Evolutionary conservation across 2,329 filamentous ascomycete genomes (phyloP), one percentile per base, ranked within the genome.

Genomic region (Polytolypa hystricis): DNA sequence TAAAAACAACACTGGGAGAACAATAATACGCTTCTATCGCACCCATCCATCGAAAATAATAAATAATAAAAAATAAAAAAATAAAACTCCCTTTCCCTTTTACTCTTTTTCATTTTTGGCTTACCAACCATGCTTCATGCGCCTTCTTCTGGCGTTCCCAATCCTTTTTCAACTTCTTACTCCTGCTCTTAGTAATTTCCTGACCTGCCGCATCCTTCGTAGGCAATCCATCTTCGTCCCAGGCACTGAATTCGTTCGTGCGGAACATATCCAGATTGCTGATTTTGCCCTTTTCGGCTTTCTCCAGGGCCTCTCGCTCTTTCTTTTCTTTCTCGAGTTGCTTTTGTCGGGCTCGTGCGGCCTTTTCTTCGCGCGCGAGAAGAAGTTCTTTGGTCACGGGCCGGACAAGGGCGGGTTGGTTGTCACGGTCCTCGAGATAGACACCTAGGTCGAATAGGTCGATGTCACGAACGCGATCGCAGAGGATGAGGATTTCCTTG

Each of bases 81-180:
- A n/a, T n/a, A n/a, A n/a, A n/a, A n/a, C n/a, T n/a, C n/a, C n/a
- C n/a, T n/a, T n/a, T n/a, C n/a, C n/a, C 21, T 25, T 7, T 25
- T 7, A 25, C 7, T n/a, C 7, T 25, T 25, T n/a, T 25, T 25
- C 31, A 27, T 23, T 19, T 30, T 20, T 33, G 33, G 19, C 17
- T 38, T n/a, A 42, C 47, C 35, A 60, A 39, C 57, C 64, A 81
- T 43, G 79, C 75, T 44, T 87, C 80, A 56, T 87, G 79, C 40
- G 74, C 58, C 70, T 89, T 93, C 70, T 86, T 91, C 66, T 95
- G 89, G 55, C 71, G 78, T 49, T 93, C 82, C 84, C 84, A 93
- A 38, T 85, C 79, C 68, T 95, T 95, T 62, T 70, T 79, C 48
- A 94, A 59, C 66, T 84, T 87, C 71, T 95, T 95, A 34, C 64